Evolutionary conservation across 129 eudicot genomes (phyloP).

Genomic region (Pittosporum tobira): DNA sequence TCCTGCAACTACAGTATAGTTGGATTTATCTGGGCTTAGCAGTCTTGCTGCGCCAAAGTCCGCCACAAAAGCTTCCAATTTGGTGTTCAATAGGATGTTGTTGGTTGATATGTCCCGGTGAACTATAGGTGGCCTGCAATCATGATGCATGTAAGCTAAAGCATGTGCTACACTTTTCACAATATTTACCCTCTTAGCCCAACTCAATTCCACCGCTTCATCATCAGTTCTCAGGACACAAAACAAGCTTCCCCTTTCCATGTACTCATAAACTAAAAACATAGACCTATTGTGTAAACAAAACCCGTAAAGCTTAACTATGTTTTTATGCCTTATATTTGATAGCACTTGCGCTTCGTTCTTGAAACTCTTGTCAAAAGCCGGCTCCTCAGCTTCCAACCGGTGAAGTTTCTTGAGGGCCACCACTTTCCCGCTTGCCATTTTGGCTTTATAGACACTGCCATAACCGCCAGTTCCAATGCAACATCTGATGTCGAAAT

Average conservation of each 20-base stretch:
- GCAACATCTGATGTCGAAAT: slow-evolving; percentile 6
- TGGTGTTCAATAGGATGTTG: slow-evolving; percentile 15
- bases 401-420: slow-evolving; percentile 23
- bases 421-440: slow-evolving; percentile 20
- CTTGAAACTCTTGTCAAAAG: slow-evolving; percentile 17
- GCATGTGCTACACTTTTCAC: slow-evolving; percentile 13
- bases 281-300: slow-evolving; percentile 8
- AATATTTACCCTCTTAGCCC: slow-evolving; percentile 11
- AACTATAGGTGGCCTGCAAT: slow-evolving; percentile 9
- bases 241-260: slow-evolving; percentile 23
- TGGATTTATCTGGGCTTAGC: slow-evolving; percentile 9
- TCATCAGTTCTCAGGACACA: slow-evolving; percentile 6
- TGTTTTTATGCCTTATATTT: slow-evolving; percentile 21
- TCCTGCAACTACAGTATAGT: slow-evolving; percentile 4
- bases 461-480: slow-evolving; percentile 29
- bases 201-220: slow-evolving; percentile 10
- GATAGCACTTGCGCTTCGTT: slow-evolving; percentile 19
- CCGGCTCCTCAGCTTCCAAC: slow-evolving; percentile 3
- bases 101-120: slow-evolving; percentile 21
- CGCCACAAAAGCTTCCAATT: slow-evolving; percentile 9
- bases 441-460: slow-evolving; percentile 16
- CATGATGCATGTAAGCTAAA: slow-evolving; percentile 15
- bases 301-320: slow-evolving; percentile 20
- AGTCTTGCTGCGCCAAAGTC: slow-evolving; percentile 19
- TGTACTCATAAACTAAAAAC: slow-evolving; percentile 11